phyloP scores from a whole-genome alignment of 1,284 basidiomycete species.

The Bondarzewia mesenterica region DNA sequence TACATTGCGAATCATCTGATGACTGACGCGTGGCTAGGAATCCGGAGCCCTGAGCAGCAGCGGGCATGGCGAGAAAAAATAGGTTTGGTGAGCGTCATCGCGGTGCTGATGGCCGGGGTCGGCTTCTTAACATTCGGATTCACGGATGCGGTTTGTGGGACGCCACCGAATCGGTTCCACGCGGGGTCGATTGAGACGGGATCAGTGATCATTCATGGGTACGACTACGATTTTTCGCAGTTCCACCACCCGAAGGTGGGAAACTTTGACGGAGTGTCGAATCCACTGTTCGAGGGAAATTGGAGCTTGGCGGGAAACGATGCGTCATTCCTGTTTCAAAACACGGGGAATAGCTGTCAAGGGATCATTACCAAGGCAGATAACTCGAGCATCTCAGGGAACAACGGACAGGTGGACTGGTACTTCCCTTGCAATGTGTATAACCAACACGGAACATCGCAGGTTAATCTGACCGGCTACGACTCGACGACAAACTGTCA shows the following conservation, averaged over 20 bases:
- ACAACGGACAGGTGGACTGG: slow-evolving; percentile 59
- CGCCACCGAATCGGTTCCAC: slow-evolving; percentile 73
- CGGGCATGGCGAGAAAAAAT: slow-evolving; percentile 99
- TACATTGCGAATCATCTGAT: slow-evolving; percentile 7
- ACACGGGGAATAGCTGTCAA: slow-evolving; percentile 76
- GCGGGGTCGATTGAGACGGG: slow-evolving; percentile 71
- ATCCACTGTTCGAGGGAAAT: slow-evolving; percentile 73
- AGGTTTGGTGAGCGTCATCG: slow-evolving; percentile 81
- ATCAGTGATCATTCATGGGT: slow-evolving; percentile 90
- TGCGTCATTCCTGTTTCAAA: slow-evolving; percentile 92
- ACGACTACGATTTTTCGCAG: slow-evolving; percentile 83
- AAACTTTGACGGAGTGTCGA: slow-evolving; percentile 69
- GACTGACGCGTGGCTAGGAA: slow-evolving; percentile 40
- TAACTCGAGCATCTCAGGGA: slow-evolving; percentile 60
- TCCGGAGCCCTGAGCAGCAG: slow-evolving; percentile 88
- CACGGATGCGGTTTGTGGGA: slow-evolving; percentile 89
- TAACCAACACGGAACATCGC: slow-evolving; percentile 61
- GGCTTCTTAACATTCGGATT: slow-evolving; percentile 99
- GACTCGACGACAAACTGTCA: slow-evolving; percentile 68
- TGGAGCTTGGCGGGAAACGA: slow-evolving; percentile 84
- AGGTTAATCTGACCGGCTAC: slow-evolving; percentile 66
- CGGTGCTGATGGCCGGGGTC: slow-evolving; percentile 81
- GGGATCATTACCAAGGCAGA: slow-evolving; percentile 67
- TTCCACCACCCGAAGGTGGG: slow-evolving; percentile 77
- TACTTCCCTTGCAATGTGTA: slow-evolving; percentile 95